Evolutionary conservation across 306 rosid species (phyloP).

Genomic region (Abrus precatorius): DNA sequence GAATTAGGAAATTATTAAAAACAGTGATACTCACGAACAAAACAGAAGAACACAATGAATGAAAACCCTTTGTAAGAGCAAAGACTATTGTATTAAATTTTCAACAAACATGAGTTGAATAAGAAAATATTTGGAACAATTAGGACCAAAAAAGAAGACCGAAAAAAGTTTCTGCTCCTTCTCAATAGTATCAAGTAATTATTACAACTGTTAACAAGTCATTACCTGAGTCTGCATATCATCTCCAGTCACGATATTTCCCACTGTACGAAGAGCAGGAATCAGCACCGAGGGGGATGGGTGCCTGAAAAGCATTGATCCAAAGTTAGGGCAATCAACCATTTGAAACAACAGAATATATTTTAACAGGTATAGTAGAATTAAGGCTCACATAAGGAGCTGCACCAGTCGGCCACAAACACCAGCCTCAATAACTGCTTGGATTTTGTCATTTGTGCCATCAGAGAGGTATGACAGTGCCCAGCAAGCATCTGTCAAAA

Average conservation of each 20-base stretch:
- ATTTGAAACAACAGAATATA: conserved; percentile 10
- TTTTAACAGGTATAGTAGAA: background rate
- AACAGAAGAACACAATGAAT: background rate
- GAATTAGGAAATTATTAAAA: background rate
- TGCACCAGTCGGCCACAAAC: conserved; percentile 73
- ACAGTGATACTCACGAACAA: background rate
- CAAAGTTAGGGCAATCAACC: conserved; percentile 29
- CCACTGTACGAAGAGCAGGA: conserved; percentile 85
- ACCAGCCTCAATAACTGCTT: conserved; percentile 84
- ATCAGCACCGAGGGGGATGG: conserved; percentile 77
- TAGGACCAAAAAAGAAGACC: background rate
- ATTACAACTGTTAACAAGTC: conserved; percentile 3
- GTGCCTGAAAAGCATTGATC: conserved; percentile 57
- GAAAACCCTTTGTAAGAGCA: background rate
- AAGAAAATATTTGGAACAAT: conserved; percentile 17
- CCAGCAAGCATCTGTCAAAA: conserved; percentile 88
- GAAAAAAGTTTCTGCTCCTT: background rate
- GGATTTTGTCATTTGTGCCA: conserved; percentile 80
- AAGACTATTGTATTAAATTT: background rate
- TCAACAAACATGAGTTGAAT: background rate
- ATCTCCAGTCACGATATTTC: conserved; percentile 92
- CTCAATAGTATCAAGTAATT: conserved; percentile 3
- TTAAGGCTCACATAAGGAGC: conserved; percentile 74
- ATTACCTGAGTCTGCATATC: conserved; percentile 87
- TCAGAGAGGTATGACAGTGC: conserved; percentile 84